Evolutionary conservation across 2,329 filamentous ascomycete genomes (phyloP).

Genomic region (Rutstroemia sp.): DNA sequence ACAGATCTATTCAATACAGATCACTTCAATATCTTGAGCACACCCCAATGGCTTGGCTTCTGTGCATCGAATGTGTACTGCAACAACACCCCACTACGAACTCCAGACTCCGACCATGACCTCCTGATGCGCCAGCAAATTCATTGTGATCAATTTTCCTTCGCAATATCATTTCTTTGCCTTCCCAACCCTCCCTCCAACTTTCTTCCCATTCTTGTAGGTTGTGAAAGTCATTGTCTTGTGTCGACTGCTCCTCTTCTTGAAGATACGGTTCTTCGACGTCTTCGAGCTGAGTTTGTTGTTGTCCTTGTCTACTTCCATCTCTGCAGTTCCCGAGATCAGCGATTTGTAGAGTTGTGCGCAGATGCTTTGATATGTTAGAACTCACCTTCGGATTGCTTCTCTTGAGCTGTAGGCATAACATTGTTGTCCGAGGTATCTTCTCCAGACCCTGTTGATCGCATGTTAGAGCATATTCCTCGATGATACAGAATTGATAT

Average conservation of each 20-base stretch:
- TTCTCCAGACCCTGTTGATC: conserved; percentile 13
- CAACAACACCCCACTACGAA: neutral
- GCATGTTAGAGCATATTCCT: conserved; percentile 9
- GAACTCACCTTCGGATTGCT: conserved; percentile 21
- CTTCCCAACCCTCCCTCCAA: conserved; percentile 25
- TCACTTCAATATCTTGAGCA: too few species aligned
- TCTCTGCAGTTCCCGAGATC: conserved; percentile 31
- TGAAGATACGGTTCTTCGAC: conserved; percentile 47
- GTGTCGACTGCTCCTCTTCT: conserved; percentile 43
- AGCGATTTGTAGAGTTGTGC: conserved; percentile 4
- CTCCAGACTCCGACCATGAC: neutral
- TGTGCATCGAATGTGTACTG: neutral
- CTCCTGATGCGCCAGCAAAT: conserved; percentile 4
- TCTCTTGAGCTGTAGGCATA: conserved; percentile 13
- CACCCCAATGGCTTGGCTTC: too few species aligned
- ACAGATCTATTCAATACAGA: too few species aligned
- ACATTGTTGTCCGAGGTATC: conserved; percentile 7
- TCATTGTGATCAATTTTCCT: neutral
- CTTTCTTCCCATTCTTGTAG: conserved; percentile 44
- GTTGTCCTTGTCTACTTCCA: conserved; percentile 48
- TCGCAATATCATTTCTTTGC: neutral
- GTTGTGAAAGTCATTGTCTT: conserved; percentile 54
- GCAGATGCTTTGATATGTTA: neutral
- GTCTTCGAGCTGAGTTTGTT: conserved; percentile 31
- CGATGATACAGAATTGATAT: neutral